These are phyloP conservation scores for Psidium guajava DNA, from an alignment of 345 rosid species.

Conservation along the genomic window DNA sequence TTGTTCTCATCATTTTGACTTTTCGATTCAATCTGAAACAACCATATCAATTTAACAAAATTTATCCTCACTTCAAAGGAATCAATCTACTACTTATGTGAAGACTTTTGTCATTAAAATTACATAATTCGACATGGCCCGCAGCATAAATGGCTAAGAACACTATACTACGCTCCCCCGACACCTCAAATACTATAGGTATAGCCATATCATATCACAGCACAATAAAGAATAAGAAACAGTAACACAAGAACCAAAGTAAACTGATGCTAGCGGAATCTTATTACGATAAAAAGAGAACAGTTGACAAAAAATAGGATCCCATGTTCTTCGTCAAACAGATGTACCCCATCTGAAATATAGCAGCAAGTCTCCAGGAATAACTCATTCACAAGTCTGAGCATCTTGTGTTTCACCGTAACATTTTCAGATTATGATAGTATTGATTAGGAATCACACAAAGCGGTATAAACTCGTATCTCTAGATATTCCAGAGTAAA, in stretches of 20 bases:
- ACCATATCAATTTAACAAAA: not conserved
- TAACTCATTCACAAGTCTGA: not conserved
- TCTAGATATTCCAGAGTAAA: not conserved
- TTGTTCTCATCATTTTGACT: not conserved
- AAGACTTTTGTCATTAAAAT: not conserved
- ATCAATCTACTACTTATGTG: not conserved
- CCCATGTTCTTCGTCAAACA: not conserved
- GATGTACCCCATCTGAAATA: not conserved
- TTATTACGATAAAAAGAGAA: not conserved
- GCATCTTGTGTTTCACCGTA: not conserved
- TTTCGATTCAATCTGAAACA: not conserved
- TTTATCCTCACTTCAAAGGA: not conserved
- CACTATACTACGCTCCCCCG: not conserved
- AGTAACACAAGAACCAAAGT: not conserved
- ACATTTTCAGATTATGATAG: not conserved
- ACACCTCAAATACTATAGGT: not conserved
- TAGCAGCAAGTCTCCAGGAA: not conserved
- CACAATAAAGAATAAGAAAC: not conserved
- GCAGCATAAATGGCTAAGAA: not conserved
- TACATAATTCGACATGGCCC: not conserved
- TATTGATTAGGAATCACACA: not conserved
- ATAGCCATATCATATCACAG: not conserved
- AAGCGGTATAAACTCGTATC: not conserved
- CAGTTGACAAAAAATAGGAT: not conserved
- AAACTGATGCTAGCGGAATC: not conserved